These are phyloP conservation scores for Triangularia verruculosa DNA, from an alignment of 2,329 filamentous ascomycete genomes.

Conservation along the genomic window DNA sequence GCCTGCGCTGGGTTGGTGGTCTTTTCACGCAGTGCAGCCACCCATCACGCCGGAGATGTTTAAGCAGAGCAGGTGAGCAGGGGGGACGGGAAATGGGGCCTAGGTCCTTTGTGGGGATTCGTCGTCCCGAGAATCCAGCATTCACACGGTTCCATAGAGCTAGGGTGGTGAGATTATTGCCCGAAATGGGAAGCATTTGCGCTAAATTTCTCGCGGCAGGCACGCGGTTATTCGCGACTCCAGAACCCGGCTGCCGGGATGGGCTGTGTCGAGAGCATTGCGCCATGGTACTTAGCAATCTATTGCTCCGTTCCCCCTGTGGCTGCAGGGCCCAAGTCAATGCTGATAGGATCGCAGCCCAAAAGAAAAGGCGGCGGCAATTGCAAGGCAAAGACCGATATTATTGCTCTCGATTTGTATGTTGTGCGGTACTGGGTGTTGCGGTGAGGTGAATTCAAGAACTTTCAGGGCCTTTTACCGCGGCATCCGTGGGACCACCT, in stretches of 20 bases:
- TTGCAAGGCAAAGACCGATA: not conserved
- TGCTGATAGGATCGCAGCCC: not conserved
- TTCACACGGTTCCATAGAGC: not conserved
- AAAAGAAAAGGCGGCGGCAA: not conserved
- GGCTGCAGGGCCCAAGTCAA: not conserved
- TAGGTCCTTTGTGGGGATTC: not conserved
- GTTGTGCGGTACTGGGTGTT: not conserved
- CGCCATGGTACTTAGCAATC: constrained; percentile 6
- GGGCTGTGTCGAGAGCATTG: constrained; percentile 3
- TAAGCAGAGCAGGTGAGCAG: not conserved
- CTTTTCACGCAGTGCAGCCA: not conserved
- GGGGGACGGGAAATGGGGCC: not conserved
- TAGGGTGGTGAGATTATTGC: not conserved
- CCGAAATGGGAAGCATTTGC: not conserved
- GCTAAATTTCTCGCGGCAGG: not conserved
- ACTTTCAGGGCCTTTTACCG: constrained; percentile 5
- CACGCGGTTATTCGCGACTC: not conserved
- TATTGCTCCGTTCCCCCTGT: not conserved
- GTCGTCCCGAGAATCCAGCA: not conserved
- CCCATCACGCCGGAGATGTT: not conserved
- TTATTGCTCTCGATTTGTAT: not conserved
- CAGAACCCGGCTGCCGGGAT: constrained; percentile 20
- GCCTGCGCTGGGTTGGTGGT: not conserved
- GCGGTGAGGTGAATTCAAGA: not conserved
- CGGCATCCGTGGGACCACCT: constrained; percentile 10